Base-by-base conservation (phyloP, 768 basidiomycete species). In the Phanerodontia chrysosporium region DNA sequence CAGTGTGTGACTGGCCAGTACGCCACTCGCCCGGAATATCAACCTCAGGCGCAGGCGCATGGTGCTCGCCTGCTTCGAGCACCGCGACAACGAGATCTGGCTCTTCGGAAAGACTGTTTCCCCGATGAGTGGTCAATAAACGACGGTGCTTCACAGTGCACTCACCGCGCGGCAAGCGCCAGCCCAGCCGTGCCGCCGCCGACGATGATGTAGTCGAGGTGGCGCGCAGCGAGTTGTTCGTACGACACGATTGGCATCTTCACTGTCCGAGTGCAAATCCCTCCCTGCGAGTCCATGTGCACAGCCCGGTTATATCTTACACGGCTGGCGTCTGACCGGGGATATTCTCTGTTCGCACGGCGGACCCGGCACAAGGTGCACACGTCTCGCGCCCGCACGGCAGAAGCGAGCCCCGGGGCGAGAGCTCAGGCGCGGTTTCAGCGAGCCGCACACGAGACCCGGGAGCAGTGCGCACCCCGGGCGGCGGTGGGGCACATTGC, bases 121-220 rank as follows among this genome's bases (percentile, higher is more conserved):
- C n/a, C 36, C 6, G 35, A 14, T 21, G 5, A 18, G n/a, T 42
- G 6, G 8, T 24, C 35, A 16, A 13, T 5, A 13, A 6, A 16
- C 22, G 49, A 12, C 28, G 13, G 7, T 7, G 6, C 32, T 13
- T 2, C 14, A 12, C 28, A 24, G 53, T 16, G 36, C 22, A 54
- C 28, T 25, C 55, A 56, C 44, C 55, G 27, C 6, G 55, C 42
- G 12, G 44, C 55, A n/a, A 45, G 21, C n/a, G 55, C 44, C 18
- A 56, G 44, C 4, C 55, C 55, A 7, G 55, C 55, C 16, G 55
- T 56, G 30, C 55, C 55, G 14, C 55, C 55, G 44, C 55, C 55
- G 28, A 59, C 58, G 24, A 53, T 53, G 36, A 53, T 13, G 24
- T 53, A 53, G 52, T 53, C 52, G 24, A 53, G 13, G 2, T 18